phyloP scores from a whole-genome alignment of 2,329 filamentous ascomycete species.

The Juglanconis juglandina region DNA sequence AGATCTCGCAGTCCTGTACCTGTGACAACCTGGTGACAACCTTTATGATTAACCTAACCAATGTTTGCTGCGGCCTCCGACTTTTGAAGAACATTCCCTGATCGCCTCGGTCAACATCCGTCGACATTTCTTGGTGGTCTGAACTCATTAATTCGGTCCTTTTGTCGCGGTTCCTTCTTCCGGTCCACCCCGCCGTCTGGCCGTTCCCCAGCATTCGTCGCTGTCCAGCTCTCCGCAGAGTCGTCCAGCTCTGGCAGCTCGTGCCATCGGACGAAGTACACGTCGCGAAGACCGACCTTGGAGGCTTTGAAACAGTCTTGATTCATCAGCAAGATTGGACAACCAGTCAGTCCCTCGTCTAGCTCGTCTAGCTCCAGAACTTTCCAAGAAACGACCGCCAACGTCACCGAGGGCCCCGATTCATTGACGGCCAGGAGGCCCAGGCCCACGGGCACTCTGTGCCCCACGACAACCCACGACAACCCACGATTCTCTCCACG shows the following conservation, averaged over 20 bases:
- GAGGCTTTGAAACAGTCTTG: no score
- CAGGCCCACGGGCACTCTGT: constrained; percentile 5
- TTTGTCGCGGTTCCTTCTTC: neutral
- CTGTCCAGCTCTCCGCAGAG: neutral
- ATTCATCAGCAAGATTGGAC: no score
- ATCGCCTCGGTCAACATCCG: neutral
- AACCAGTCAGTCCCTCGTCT: neutral
- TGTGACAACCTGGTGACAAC: neutral
- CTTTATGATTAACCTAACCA: neutral
- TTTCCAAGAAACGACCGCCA: neutral
- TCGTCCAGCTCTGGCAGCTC: neutral
- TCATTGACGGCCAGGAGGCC: neutral
- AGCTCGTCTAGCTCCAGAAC: neutral
- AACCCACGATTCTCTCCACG: constrained; percentile 2
- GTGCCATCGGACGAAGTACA: neutral
- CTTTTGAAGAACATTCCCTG: neutral
- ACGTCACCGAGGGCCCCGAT: neutral
- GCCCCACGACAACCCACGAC: constrained; percentile 6
- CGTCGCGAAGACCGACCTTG: no score
- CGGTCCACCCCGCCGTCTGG: neutral
- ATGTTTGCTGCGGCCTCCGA: neutral
- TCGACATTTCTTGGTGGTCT: neutral
- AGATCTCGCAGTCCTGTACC: neutral
- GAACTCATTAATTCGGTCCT: neutral
- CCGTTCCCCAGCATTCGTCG: neutral